phyloP scores from a whole-genome alignment of 2,329 filamentous ascomycete species.

The Grosmannia penicillata region DNA sequence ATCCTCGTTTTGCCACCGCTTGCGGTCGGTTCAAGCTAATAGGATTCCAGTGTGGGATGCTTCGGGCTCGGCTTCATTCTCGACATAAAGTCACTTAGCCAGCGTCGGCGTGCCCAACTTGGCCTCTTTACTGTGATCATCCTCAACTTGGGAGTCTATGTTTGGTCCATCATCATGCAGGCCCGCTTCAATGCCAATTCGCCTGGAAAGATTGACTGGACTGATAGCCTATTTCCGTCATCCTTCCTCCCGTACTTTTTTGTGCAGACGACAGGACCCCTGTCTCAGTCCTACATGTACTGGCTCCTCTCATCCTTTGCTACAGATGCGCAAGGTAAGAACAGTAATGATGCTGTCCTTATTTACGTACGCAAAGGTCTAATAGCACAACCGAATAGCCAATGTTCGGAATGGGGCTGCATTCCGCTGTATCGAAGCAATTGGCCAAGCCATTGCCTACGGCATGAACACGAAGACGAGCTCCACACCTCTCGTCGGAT shows the following conservation, averaged over 20 bases:
- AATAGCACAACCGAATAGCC: not conserved
- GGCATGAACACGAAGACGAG: conserved; percentile 2
- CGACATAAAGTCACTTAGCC: conserved; percentile 22
- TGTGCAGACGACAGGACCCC: conserved; percentile 23
- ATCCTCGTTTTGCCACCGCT: not conserved
- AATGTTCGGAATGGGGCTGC: conserved; percentile 4
- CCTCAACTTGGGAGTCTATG: conserved; percentile 31
- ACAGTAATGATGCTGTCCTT: not conserved
- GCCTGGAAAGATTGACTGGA: conserved; percentile 31
- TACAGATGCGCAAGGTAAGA: conserved; percentile 21
- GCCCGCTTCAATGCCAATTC: conserved; percentile 20
- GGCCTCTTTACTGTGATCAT: conserved; percentile 28
- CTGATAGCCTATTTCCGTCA: conserved; percentile 23
- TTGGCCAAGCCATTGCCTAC: conserved; percentile 4
- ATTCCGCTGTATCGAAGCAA: conserved; percentile 3
- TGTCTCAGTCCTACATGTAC: conserved; percentile 29
- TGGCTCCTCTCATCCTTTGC: conserved; percentile 27
- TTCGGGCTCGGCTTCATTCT: conserved; percentile 32
- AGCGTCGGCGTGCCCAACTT: conserved; percentile 28
- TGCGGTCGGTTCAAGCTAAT: not conserved
- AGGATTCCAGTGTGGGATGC: conserved; percentile 20
- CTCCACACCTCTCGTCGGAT: conserved; percentile 1
- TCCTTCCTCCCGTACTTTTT: conserved; percentile 33
- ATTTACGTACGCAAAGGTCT: not conserved
- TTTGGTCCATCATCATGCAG: conserved; percentile 34